Conservation (phyloP, 495 filamentous ascomycete genomes). For the Xylaria grammica region DNA sequence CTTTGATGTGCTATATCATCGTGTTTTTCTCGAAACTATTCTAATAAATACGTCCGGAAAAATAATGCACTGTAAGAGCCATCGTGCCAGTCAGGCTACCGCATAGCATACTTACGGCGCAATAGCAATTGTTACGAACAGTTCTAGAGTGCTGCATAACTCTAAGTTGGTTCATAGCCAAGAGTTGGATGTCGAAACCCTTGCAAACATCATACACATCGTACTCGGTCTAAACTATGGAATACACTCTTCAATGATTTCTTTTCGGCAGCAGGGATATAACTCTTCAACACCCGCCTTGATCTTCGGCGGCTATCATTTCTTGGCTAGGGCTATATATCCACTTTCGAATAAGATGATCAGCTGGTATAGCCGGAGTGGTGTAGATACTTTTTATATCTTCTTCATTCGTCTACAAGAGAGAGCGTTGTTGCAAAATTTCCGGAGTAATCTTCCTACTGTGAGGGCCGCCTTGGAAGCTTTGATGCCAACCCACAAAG, state of each 20-base stretch:
- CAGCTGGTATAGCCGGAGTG: background rate
- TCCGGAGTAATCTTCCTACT: constrained; percentile 19
- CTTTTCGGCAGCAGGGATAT: background rate
- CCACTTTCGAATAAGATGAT: constrained; percentile 16
- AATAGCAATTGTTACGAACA: background rate
- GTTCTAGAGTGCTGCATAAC: background rate
- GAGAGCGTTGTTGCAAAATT: background rate
- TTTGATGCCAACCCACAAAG: constrained; percentile 10
- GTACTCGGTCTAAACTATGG: background rate
- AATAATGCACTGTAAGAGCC: background rate
- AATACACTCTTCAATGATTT: constrained; percentile 4
- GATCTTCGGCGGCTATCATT: constrained; percentile 17
- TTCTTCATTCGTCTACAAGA: constrained; percentile 15
- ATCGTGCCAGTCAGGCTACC: background rate
- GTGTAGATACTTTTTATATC: constrained; percentile 3
- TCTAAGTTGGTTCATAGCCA: background rate
- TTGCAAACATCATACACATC: background rate
- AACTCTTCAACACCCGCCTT: background rate
- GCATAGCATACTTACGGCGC: background rate
- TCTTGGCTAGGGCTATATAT: constrained; percentile 17
- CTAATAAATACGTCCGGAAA: background rate
- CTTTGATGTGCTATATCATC: background rate
- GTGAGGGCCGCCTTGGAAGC: constrained; percentile 13
- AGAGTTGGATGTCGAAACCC: background rate
- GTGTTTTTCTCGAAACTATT: background rate